Conservation (phyloP, 805 yeast genomes). For the Candida ficus region DNA sequence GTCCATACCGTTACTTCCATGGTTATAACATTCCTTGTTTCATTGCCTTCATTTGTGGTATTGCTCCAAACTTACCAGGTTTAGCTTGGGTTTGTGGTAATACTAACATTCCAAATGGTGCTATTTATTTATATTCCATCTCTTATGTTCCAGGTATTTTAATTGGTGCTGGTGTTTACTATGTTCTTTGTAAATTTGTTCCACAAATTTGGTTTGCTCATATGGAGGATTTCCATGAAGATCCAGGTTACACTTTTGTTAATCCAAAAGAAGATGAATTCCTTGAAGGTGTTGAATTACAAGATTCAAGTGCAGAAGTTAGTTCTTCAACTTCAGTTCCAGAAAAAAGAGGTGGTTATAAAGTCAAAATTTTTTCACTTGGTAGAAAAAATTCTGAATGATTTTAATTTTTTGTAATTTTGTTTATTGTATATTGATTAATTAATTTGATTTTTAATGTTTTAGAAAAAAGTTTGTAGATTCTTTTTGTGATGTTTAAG, state of each 20-base stretch:
- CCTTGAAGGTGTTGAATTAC: slow-evolving; percentile 12
- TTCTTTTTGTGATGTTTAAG: too few relatives aligned
- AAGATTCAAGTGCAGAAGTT: slow-evolving; percentile 8
- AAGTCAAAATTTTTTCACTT: not conserved
- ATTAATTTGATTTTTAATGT: not conserved
- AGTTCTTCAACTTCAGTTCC: not conserved
- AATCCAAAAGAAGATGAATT: slow-evolving; percentile 11
- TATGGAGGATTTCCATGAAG: slow-evolving; percentile 16
- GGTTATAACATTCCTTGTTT: slow-evolving; percentile 81
- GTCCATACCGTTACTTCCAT: slow-evolving; percentile 49
- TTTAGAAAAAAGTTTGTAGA: too few relatives aligned
- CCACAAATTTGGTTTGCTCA: slow-evolving; percentile 33
- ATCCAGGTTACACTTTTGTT: slow-evolving; percentile 18
- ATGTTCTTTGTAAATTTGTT: slow-evolving; percentile 37
- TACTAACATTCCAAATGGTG: slow-evolving; percentile 63
- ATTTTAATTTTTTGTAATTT: not conserved
- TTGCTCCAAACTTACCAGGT: slow-evolving; percentile 36
- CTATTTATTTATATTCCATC: slow-evolving; percentile 51
- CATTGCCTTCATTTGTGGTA: slow-evolving; percentile 47
- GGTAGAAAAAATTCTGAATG: not conserved
- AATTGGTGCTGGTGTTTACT: slow-evolving; percentile 44
- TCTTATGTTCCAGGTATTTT: slow-evolving; percentile 56
- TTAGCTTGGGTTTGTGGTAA: slow-evolving; percentile 52
- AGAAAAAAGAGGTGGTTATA: not conserved
- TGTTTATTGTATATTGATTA: not conserved